A percentile compares a stretch with the other conserved stretches of the same genome.
These are phyloP conservation scores for Melaleuca alternifolia DNA, from an alignment of 345 rosid species.

Conservation along the genomic window DNA sequence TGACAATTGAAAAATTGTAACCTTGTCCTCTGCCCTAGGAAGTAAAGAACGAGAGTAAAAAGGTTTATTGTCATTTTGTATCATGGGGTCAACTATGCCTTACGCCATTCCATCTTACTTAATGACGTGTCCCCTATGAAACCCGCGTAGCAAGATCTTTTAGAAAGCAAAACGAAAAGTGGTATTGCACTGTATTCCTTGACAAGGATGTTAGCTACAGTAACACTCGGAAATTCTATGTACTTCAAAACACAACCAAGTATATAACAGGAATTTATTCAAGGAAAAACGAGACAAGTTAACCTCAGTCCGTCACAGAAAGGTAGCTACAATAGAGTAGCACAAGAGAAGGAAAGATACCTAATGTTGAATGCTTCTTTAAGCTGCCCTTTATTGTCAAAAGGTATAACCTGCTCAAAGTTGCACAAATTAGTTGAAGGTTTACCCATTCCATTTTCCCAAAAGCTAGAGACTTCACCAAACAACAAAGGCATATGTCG, in stretches of 20 bases:
- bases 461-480: not conserved
- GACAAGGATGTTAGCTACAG: not conserved
- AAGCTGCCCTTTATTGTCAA: conserved; percentile 90
- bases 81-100: not conserved
- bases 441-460: not conserved
- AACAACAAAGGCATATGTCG: not conserved
- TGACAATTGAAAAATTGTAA: not conserved
- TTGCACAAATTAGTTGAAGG: not conserved
- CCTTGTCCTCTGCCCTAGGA: not conserved
- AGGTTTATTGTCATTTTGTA: not conserved
- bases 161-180: not conserved
- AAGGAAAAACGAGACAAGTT: not conserved
- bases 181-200: not conserved
- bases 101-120: not conserved
- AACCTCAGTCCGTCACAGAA: not conserved
- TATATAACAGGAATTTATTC: not conserved
- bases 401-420: conserved; percentile 69
- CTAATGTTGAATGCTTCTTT: conserved; percentile 93
- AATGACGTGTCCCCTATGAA: not conserved
- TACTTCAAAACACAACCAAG: not conserved
- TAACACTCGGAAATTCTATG: not conserved
- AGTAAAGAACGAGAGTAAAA: not conserved
- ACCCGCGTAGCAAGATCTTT: not conserved
- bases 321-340: not conserved
- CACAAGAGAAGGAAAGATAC: conserved; percentile 16